These are phyloP conservation scores for Suillus subluteus DNA, from an alignment of 768 basidiomycete genomes.

Conservation along the genomic window DNA sequence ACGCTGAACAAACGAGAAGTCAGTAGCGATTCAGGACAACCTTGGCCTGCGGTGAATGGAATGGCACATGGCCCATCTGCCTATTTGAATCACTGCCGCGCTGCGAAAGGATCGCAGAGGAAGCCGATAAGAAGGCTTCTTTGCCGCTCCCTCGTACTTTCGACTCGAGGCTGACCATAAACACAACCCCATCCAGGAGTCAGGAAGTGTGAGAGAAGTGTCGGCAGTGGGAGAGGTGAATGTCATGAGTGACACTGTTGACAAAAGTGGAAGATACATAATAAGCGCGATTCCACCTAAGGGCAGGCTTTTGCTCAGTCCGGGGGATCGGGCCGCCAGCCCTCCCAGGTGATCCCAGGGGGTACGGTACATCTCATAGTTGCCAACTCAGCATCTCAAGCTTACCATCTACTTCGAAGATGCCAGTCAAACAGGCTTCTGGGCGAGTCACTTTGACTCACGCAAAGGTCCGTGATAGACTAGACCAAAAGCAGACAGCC, in stretches of 20 bases:
- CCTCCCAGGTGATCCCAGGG: background rate
- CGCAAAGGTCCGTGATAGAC: slow-evolving; percentile 51
- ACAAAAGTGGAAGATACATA: too few relatives aligned
- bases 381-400: slow-evolving; percentile 3
- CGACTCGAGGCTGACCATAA: slow-evolving; percentile 10
- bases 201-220: slow-evolving; percentile 5
- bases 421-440: slow-evolving; percentile 57
- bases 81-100: slow-evolving; percentile 10
- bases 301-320: slow-evolving; percentile 8
- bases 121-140: slow-evolving; percentile 12
- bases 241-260: background rate
- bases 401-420: slow-evolving; percentile 27
- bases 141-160: slow-evolving; percentile 14
- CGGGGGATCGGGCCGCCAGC: slow-evolving; percentile 1
- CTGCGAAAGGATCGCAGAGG: slow-evolving; percentile 15
- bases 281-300: background rate
- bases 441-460: slow-evolving; percentile 57
- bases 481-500: slow-evolving; percentile 4
- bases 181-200: background rate
- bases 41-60: slow-evolving; percentile 8
- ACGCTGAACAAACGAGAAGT: background rate
- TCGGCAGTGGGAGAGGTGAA: background rate
- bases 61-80: slow-evolving; percentile 10
- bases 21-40: background rate
- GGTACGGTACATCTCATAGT: slow-evolving; percentile 5